phyloP scores from a whole-genome alignment of 495 filamentous ascomycete genomes.

The Neurospora tetraspora region DNA sequence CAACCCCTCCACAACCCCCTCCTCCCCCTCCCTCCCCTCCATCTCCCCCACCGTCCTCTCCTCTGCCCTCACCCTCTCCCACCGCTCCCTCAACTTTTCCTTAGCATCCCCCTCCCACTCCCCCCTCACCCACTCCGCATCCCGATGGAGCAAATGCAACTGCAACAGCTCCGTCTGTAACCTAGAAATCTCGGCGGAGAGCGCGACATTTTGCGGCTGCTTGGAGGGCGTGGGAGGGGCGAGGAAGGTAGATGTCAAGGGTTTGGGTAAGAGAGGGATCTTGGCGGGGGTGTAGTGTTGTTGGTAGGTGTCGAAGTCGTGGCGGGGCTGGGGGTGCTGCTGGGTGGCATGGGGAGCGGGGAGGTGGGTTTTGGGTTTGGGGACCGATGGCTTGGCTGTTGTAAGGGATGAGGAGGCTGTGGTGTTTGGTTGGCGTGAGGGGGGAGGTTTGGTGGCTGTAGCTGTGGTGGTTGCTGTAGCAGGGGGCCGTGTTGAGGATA shows the following conservation, averaged over 20 bases:
- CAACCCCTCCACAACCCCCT: slow-evolving; percentile 12
- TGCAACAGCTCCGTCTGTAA: slow-evolving; percentile 67
- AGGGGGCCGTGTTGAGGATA: neutral
- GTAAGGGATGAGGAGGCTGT: neutral
- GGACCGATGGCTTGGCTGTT: neutral
- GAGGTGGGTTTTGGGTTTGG: slow-evolving; percentile 9
- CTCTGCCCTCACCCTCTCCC: slow-evolving; percentile 23
- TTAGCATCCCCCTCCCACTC: slow-evolving; percentile 42
- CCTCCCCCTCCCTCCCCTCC: slow-evolving; percentile 13
- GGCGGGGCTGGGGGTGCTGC: slow-evolving; percentile 19
- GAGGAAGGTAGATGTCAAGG: slow-evolving; percentile 43
- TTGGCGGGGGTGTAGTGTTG: slow-evolving; percentile 63
- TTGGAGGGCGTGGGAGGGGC: slow-evolving; percentile 43
- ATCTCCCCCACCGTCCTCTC: slow-evolving; percentile 20
- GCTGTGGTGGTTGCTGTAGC: slow-evolving; percentile 1
- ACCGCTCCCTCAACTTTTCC: slow-evolving; percentile 28
- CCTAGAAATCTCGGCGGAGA: slow-evolving; percentile 49
- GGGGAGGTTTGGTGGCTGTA: neutral
- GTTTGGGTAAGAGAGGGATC: slow-evolving; percentile 36
- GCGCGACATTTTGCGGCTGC: slow-evolving; percentile 40
- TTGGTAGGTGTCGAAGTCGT: slow-evolving; percentile 56
- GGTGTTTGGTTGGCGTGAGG: neutral
- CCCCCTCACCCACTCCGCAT: slow-evolving; percentile 18
- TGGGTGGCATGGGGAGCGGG: neutral
- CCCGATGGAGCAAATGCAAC: slow-evolving; percentile 56